phyloP scores from a whole-genome alignment of 345 rosid species.

The Trapa incisa region DNA sequence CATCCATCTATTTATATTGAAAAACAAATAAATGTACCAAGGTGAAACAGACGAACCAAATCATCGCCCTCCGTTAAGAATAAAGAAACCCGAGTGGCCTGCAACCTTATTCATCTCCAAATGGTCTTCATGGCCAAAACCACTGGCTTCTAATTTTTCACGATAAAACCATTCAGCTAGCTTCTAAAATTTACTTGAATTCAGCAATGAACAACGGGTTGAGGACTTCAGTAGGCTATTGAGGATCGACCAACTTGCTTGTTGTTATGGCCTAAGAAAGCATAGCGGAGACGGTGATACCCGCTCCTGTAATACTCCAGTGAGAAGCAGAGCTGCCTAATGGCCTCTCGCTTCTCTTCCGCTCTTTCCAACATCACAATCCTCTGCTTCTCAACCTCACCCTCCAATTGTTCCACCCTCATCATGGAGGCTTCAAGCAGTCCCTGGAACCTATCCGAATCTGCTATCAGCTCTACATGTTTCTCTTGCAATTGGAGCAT shows the following conservation, averaged over 20 bases:
- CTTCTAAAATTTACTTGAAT: background rate
- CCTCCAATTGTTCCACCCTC: slow-evolving; percentile 30
- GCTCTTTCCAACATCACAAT: slow-evolving; percentile 32
- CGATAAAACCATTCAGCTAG: background rate
- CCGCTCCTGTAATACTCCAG: slow-evolving; percentile 48
- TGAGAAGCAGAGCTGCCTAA: slow-evolving; percentile 58
- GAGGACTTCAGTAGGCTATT: background rate
- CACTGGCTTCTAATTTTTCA: background rate
- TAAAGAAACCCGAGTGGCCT: background rate
- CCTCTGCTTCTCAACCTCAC: slow-evolving; percentile 38
- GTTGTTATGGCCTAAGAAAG: slow-evolving; percentile 18
- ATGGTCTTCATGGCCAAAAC: background rate
- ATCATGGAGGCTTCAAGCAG: slow-evolving; percentile 21
- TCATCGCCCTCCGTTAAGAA: background rate
- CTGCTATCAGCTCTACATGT: slow-evolving; percentile 26
- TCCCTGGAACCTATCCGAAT: slow-evolving; percentile 17
- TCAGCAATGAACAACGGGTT: background rate
- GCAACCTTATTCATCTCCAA: background rate
- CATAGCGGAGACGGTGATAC: slow-evolving; percentile 37
- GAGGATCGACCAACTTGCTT: slow-evolving; percentile 6
- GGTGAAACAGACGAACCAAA: background rate
- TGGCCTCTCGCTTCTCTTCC: slow-evolving; percentile 63
- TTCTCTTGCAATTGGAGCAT: slow-evolving; percentile 36
- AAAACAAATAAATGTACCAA: background rate
- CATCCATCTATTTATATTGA: too few species aligned